Evolutionary conservation across 257 asterid species (phyloP), one percentile per base, ranked within the genome.

Genomic region (Solanum medicagineum): DNA sequence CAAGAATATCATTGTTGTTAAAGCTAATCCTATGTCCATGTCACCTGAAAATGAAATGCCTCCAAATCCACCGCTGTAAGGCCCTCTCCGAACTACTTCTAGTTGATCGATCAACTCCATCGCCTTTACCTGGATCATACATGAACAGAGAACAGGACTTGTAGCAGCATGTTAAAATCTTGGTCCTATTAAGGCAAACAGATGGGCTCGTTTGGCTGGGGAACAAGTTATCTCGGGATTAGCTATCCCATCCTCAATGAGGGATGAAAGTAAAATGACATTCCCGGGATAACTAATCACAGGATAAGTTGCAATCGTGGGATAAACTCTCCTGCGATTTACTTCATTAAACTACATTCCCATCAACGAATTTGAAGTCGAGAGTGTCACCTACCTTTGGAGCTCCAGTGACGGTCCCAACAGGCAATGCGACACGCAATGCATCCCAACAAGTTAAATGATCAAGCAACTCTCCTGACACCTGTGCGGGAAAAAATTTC

Each of bases 341-440:
- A 36, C 42, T 36, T 36, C 42, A 36, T 36, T 36, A 36, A 36
- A 36, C 42, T 6, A 16, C 51, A 71, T 42, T 71, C 44, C 80
- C 10, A 42, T 32, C 13, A 19, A 24, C 29, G 36, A 63, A 77
- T 84, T 20, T 19, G 45, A 62, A 32, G 20, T 24, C 22, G 47
- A 2, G 6, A 80, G 66, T 87, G 75, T 63, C 29, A 96, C 99
- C 94, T 94, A 96, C 99, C 94, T 94, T 95, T 83, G 99, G 99
- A 44, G 97, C 97, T 82, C 99, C 99, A 62, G 98, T 94, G 81
- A 96, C 98, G 22, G 98, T 96, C 87, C 98, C 99, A 70, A 95
- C 98, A 15, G 99, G 98, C 84, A 96, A 88, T 49, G 99, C 93
- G 86, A 96, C 94, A 17, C 93, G 91, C 20, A 96, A 90, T 63